Conservation (phyloP, 345 rosid genomes). For the Aurinia saxatilis region DNA sequence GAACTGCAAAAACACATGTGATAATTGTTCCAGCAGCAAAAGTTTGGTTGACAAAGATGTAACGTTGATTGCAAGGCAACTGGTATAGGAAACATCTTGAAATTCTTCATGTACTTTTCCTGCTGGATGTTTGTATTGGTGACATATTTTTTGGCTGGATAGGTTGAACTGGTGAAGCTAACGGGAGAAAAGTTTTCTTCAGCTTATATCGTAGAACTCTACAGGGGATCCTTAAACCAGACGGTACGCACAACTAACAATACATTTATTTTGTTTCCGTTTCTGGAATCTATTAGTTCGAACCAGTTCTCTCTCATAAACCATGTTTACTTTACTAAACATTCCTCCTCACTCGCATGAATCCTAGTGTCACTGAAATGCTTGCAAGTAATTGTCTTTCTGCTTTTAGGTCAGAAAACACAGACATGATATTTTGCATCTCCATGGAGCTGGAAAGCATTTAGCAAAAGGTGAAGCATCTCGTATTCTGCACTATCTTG, state of each 20-base stretch:
- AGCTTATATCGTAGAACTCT: constrained; percentile 86
- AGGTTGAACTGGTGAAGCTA: constrained; percentile 88
- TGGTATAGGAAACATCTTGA: constrained; percentile 43
- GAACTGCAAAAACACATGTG: constrained; percentile 79
- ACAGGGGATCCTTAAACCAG: constrained; percentile 88
- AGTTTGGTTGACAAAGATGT: constrained; percentile 76
- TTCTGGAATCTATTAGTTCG: background rate
- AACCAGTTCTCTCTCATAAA: background rate
- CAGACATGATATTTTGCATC: constrained; percentile 64
- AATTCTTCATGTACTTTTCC: background rate
- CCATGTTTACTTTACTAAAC: background rate
- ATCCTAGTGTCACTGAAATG: background rate
- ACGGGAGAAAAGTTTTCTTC: constrained; percentile 76
- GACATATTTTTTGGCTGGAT: constrained; percentile 8
- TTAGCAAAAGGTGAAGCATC: constrained; percentile 79
- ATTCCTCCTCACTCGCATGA: background rate
- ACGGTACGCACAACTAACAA: constrained; percentile 39
- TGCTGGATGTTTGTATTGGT: constrained; percentile 10
- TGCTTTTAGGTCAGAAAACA: constrained; percentile 27
- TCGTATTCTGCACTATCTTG: constrained; percentile 77
- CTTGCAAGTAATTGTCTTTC: background rate
- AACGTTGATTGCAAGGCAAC: constrained; percentile 66
- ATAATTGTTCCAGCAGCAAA: constrained; percentile 67
- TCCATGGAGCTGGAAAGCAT: constrained; percentile 95
- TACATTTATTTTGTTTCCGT: background rate